Evolutionary conservation across 768 basidiomycete species (phyloP), one percentile per base, ranked within the genome.

Genomic region (Royoungia palumana): DNA sequence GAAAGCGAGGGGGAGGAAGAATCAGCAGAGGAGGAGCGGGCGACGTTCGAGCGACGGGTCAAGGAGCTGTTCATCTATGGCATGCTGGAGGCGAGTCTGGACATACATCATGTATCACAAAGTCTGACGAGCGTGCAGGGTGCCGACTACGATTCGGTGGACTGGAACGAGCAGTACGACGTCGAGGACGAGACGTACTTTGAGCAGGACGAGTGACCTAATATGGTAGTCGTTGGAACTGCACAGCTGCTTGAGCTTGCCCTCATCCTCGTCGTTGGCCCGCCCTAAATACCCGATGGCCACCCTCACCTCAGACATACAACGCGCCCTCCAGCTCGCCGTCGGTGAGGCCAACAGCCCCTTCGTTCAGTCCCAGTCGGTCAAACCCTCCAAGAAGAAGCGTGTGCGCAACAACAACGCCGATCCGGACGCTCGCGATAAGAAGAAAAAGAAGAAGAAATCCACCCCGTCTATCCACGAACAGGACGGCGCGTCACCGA

Each of bases 41-140:
- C 57, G 20, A 59, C 60, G 7, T 89, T 90, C 64, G 77, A 82
- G 58, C 71, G 86, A 35, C 67, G 72, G 24, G 65, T 91, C n/a
- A 75, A 69, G 42, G 87, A 90, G 62, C 70, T 74, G 11, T 84
- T 89, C 55, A 85, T 91, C 20, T 88, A 89, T 54, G 89, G 89
- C 6, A 63, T 83, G 49, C 70, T 91, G 11, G 83, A 87, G 65
- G 89, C 82, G 68, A 67, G 81, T 68, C 25, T 9, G 16, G 27
- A 24, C 19, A 41, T 7, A 17, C 21, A 4, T 4, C 9, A 20
- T 16, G 16, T 12, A 7, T 16, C n/a, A n/a, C n/a, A 24, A 37
- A n/a, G 40, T 28, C 28, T 47, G 45, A 52, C 42, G 35, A 42
- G 19, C 44, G 27, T 47, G 20, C 60, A 90, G 87, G 72, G 75